Percentiles rank a stretch among this genome's conserved stretches.
These are phyloP conservation scores for Polytrichum formosum DNA, from an alignment of 225 moss, liverwort and hornwort species.

Conservation along the genomic window DNA sequence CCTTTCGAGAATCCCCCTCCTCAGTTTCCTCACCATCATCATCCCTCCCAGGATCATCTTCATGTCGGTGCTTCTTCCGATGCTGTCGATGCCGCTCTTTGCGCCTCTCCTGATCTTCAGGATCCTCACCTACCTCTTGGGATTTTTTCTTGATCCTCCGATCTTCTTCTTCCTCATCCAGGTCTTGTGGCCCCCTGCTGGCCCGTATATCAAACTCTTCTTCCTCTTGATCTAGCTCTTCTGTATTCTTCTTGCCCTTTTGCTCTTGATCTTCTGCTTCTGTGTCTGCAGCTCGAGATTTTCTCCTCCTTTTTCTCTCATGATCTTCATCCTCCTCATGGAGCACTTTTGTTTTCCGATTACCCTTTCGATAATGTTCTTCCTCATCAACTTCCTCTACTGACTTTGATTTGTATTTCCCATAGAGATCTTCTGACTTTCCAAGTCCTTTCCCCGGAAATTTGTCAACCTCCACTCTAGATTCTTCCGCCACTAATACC, in stretches of 20 bases:
- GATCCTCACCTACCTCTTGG: constrained; percentile 34
- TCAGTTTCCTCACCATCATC: constrained; percentile 59
- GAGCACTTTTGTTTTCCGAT: constrained; percentile 16
- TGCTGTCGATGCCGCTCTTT: constrained; percentile 45
- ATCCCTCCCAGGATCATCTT: constrained; percentile 33
- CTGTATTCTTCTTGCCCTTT: constrained; percentile 22
- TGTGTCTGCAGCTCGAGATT: constrained; percentile 15
- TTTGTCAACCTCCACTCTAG: background rate
- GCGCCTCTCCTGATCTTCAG: constrained; percentile 39
- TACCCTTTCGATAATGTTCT: constrained; percentile 10
- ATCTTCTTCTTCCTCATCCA: constrained; percentile 26
- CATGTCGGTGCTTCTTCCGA: constrained; percentile 30
- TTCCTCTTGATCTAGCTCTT: constrained; percentile 17
- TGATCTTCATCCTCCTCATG: constrained; percentile 19
- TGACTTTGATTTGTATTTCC: constrained; percentile 14
- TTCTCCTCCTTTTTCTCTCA: constrained; percentile 18
- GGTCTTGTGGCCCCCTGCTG: constrained; percentile 36
- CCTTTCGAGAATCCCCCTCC: constrained; percentile 66
- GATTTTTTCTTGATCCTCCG: constrained; percentile 37
- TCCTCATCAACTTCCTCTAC: constrained; percentile 29
- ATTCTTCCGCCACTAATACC: background rate
- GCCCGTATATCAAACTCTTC: constrained; percentile 25
- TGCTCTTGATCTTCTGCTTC: constrained; percentile 16
- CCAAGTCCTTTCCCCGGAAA: background rate
- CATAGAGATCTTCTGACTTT: constrained; percentile 14